phyloP scores from a whole-genome alignment of 2,329 filamentous ascomycete genomes.

The Xylogone sp. region DNA sequence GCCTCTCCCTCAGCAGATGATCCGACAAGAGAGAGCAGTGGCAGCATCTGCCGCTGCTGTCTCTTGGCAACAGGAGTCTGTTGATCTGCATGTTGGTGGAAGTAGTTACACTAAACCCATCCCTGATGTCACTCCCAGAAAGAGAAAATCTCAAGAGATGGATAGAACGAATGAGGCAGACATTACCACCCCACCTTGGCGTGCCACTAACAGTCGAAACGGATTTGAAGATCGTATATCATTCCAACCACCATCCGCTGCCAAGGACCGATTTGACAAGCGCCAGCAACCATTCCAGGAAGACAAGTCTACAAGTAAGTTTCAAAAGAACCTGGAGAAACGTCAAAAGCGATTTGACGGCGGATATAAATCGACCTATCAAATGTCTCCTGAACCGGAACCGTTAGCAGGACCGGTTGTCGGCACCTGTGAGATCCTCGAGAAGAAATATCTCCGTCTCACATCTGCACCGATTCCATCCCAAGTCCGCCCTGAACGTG shows the following conservation, averaged over 20 bases:
- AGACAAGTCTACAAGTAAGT: conserved; percentile 75
- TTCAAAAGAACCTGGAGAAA: conserved; percentile 79
- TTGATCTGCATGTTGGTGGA: conserved; percentile 16
- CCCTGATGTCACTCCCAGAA: neutral
- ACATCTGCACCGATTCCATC: conserved; percentile 86
- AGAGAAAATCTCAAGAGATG: conserved; percentile 58
- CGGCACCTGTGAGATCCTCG: conserved; percentile 76
- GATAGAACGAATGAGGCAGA: conserved; percentile 50
- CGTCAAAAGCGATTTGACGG: conserved; percentile 82
- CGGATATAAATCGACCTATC: conserved; percentile 53
- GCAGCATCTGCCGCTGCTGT: conserved; percentile 2
- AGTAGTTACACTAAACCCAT: conserved; percentile 2
- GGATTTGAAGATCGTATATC: conserved; percentile 73
- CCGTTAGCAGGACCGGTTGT: conserved; percentile 69
- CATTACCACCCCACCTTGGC: conserved; percentile 64
- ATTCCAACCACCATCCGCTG: conserved; percentile 24
- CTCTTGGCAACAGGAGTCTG: conserved; percentile 24
- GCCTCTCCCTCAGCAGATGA: conserved; percentile 80
- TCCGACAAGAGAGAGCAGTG: conserved; percentile 62
- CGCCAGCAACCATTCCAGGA: conserved; percentile 42
- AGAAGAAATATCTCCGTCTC: conserved; percentile 93
- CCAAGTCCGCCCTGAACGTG: conserved; percentile 76
- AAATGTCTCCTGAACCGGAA: conserved; percentile 52
- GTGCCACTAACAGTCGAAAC: conserved; percentile 57
- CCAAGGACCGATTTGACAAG: conserved; percentile 36